phyloP scores from a whole-genome alignment of 2,329 filamentous ascomycete species.

The Phaeophleospora eucalypticola region DNA sequence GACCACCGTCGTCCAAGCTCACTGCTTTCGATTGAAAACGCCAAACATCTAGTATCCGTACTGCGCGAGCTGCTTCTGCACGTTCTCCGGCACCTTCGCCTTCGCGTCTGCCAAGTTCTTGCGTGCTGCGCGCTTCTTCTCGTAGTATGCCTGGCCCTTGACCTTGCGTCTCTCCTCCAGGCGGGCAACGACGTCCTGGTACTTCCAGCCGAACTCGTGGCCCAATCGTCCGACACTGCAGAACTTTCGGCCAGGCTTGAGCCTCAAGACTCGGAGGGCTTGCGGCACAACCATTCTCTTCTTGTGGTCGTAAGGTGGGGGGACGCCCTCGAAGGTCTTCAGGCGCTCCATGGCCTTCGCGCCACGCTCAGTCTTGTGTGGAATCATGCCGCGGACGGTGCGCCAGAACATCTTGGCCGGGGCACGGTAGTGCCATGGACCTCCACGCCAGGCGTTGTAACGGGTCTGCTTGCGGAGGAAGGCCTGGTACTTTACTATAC shows the following conservation, averaged over 20 bases:
- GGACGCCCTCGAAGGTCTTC: conserved; percentile 99
- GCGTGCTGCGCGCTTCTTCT: conserved; percentile 96
- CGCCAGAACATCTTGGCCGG: conserved; percentile 99
- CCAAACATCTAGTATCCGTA: conserved; percentile 80
- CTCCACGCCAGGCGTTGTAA: conserved; percentile 98
- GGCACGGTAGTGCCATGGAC: conserved; percentile 99
- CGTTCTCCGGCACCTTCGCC: conserved; percentile 83
- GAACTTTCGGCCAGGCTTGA: conserved; percentile 99
- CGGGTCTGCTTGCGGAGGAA: conserved; percentile 99
- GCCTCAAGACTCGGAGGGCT: conserved; percentile 89
- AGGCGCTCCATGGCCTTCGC: conserved; percentile 95
- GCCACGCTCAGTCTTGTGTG: conserved; percentile 99
- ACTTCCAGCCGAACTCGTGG: conserved; percentile 99
- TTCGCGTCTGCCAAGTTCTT: conserved; percentile 88
- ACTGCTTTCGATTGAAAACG: conserved; percentile 8
- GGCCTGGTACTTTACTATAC: conserved; percentile 98
- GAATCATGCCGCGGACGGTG: conserved; percentile 99
- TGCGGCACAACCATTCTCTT: conserved; percentile 99
- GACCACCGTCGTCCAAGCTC: neutral
- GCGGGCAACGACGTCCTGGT: conserved; percentile 97
- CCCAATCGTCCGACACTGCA: conserved; percentile 97
- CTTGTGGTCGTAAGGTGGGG: conserved; percentile 98
- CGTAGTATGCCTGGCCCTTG: conserved; percentile 98
- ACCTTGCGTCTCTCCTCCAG: conserved; percentile 99
- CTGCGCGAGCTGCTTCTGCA: conserved; percentile 79